phyloP scores from a whole-genome alignment of 2,329 filamentous ascomycete genomes.

The Xylariaceae sp. region DNA sequence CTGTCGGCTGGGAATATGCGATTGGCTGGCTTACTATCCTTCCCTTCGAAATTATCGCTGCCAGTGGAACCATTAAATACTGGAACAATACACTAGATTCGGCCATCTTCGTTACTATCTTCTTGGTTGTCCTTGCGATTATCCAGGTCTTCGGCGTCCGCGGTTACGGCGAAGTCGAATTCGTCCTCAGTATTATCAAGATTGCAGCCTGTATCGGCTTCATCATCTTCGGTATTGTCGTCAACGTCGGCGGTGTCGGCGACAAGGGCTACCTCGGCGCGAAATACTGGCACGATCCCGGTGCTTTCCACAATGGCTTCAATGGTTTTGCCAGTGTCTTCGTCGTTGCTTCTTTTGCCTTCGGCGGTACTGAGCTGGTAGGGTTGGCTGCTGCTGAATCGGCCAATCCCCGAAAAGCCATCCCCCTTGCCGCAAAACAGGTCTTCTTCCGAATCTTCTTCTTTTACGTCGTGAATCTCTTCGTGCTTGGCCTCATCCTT shows the following conservation, averaged over 20 bases:
- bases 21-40: slow-evolving; percentile 47
- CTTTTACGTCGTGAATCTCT: slow-evolving; percentile 50
- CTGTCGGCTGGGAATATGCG: slow-evolving; percentile 51
- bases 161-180: slow-evolving; percentile 59
- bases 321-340: slow-evolving; percentile 50
- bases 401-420: slow-evolving; percentile 42
- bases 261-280: slow-evolving; percentile 57
- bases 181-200: slow-evolving; percentile 54
- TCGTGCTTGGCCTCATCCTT: slow-evolving; percentile 49
- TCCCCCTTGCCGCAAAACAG: slow-evolving; percentile 49
- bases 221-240: slow-evolving; percentile 60
- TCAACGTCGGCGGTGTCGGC: slow-evolving; percentile 55
- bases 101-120: slow-evolving; percentile 54
- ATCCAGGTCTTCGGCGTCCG: slow-evolving; percentile 55
- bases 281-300: slow-evolving; percentile 56
- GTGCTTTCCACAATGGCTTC: slow-evolving; percentile 50
- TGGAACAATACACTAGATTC: slow-evolving; percentile 49
- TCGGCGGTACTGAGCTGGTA: slow-evolving; percentile 49
- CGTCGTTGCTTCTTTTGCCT: slow-evolving; percentile 49
- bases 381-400: slow-evolving; percentile 51
- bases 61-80: slow-evolving; percentile 50
- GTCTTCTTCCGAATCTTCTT: slow-evolving; percentile 52
- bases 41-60: slow-evolving; percentile 53
- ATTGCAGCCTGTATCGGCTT: slow-evolving; percentile 57
- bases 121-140: slow-evolving; percentile 46